A percentile compares a stretch with the other conserved stretches of the same genome.
phyloP scores from a whole-genome alignment of 2,329 filamentous ascomycete genomes.

The Cryphonectria carpinicola region DNA sequence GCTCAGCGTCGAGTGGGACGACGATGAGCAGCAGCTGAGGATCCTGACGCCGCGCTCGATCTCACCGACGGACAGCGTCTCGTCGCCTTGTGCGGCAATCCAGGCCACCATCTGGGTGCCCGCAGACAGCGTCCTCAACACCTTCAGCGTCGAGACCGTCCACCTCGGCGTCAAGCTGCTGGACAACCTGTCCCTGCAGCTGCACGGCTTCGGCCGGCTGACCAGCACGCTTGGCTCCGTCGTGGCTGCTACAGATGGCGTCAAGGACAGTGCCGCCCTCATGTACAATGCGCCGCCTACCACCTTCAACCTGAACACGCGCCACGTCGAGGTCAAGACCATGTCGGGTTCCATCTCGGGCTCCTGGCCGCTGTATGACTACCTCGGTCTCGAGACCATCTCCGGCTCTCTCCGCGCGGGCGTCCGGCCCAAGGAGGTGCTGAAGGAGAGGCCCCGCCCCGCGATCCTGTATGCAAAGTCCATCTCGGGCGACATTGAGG shows the following conservation, averaged over 20 bases:
- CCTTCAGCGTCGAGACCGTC: constrained; percentile 41
- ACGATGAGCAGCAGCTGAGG: constrained; percentile 42
- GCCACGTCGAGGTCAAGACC: constrained; percentile 47
- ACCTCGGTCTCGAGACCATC: constrained; percentile 47
- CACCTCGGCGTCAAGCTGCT: constrained; percentile 47
- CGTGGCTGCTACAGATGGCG: constrained; percentile 38
- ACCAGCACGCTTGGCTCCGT: constrained; percentile 46
- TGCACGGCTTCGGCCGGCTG: constrained; percentile 38
- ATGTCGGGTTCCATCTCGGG: constrained; percentile 50
- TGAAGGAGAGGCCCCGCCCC: constrained; percentile 39
- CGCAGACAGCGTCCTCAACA: constrained; percentile 41
- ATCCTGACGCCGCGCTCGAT: constrained; percentile 45
- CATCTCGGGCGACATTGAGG: constrained; percentile 48
- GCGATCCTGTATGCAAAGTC: constrained; percentile 48
- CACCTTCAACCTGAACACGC: constrained; percentile 48
- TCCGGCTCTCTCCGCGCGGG: constrained; percentile 49
- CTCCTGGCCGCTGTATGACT: constrained; percentile 55
- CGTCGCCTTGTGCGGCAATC: constrained; percentile 52
- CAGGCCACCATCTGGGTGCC: constrained; percentile 53
- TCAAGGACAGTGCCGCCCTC: constrained; percentile 32
- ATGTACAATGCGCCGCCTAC: constrained; percentile 35
- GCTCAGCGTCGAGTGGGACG: constrained; percentile 40
- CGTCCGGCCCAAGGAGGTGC: constrained; percentile 47
- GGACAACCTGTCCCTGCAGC: constrained; percentile 44
- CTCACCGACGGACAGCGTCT: constrained; percentile 19